Conservation (phyloP, 202 grass and related monocot genomes). For the Musa balbisiana region DNA sequence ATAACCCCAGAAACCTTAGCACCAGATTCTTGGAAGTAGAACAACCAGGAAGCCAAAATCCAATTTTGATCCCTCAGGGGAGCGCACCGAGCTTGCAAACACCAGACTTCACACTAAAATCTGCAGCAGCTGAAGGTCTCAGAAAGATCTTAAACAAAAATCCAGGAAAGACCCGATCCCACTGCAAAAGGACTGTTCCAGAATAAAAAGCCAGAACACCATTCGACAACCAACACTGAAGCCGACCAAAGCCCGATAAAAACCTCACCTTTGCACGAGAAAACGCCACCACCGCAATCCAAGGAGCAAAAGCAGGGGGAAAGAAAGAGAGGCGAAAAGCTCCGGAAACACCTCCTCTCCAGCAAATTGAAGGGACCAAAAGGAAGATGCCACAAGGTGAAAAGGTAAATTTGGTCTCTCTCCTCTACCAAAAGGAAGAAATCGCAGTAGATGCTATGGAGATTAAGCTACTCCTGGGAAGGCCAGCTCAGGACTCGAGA, state of each 20-base stretch:
- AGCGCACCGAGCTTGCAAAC: not conserved
- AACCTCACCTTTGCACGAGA: slow-evolving; percentile 8
- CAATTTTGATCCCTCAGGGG: not conserved
- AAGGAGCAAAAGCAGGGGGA: slow-evolving; percentile 6
- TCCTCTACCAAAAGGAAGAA: not conserved
- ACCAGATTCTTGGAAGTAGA: not conserved
- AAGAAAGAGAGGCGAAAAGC: not conserved
- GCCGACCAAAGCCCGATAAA: not conserved
- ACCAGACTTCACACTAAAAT: not conserved
- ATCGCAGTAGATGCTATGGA: not conserved
- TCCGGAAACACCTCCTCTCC: not conserved
- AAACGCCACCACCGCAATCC: slow-evolving; percentile 10
- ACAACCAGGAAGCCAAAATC: not conserved
- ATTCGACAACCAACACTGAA: not conserved
- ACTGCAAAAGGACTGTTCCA: not conserved
- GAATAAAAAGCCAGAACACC: not conserved
- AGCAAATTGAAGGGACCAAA: not conserved
- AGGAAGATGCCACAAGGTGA: not conserved
- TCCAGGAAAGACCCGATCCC: not conserved
- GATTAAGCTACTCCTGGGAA: not conserved
- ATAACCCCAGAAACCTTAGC: not conserved
- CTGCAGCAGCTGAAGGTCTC: not conserved
- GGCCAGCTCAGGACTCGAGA: not conserved
- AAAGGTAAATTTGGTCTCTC: not conserved
- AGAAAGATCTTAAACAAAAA: not conserved